Conservation (phyloP, 768 basidiomycete genomes). For the Tulasnella sp. region DNA sequence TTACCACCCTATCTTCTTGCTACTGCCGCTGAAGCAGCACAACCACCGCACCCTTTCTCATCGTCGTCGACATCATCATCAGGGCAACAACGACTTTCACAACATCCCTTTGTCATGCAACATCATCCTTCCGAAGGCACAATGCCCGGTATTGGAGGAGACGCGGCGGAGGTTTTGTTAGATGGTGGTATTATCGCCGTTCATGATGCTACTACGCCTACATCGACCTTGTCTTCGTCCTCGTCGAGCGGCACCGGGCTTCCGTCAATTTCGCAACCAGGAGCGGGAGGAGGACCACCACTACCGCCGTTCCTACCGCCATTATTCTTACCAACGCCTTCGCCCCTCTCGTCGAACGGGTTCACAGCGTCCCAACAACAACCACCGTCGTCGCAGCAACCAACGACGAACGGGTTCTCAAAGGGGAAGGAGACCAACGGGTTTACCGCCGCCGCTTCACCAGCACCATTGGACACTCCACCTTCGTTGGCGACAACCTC, state of each 20-base stretch:
- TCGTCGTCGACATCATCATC: background rate
- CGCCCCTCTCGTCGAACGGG: background rate
- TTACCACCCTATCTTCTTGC: no score
- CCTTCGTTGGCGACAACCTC: conserved; percentile 1
- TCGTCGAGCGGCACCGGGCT: background rate
- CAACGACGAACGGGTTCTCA: background rate
- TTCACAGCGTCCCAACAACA: background rate
- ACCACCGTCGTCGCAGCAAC: background rate
- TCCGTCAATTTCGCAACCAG: background rate
- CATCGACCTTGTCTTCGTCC: background rate
- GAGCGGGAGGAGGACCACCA: background rate
- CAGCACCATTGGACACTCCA: background rate
- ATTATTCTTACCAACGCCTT: background rate
- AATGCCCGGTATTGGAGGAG: no score
- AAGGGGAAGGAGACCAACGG: background rate
- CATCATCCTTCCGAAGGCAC: no score
- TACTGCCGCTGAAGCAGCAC: no score
- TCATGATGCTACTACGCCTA: background rate
- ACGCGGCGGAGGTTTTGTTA: no score
- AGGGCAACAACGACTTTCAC: no score
- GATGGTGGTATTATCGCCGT: background rate
- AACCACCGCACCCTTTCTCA: background rate
- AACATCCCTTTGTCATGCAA: no score
- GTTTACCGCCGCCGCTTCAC: background rate
- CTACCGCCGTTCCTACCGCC: background rate